Conservation (phyloP, 208 protist genomes). For the Wallacemonas sp. region DNA sequence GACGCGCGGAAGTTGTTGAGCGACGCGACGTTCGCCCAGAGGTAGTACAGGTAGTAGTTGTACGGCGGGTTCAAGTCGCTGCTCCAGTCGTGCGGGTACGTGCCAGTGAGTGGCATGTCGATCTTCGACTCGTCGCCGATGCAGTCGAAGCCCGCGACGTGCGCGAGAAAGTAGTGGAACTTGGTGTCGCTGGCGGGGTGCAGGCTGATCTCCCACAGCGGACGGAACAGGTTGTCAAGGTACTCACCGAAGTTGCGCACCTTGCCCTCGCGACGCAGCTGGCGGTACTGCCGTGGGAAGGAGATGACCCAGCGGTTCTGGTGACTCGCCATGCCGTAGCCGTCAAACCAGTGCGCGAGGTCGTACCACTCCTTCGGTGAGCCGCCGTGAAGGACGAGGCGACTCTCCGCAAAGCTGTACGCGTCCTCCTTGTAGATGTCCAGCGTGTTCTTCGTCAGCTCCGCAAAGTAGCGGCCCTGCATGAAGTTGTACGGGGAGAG, state of each 20-base stretch:
- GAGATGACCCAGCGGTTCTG: conserved; percentile 98
- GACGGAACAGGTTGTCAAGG: conserved; percentile 96
- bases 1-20: conserved; percentile 96
- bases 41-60: conserved; percentile 97
- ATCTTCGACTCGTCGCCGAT: conserved; percentile 96
- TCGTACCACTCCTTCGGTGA: conserved; percentile 93
- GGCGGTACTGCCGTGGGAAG: conserved; percentile 90
- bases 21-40: conserved; percentile 97
- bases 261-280: conserved; percentile 72
- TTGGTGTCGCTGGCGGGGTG: conserved; percentile 95
- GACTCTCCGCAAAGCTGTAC: conserved; percentile 87
- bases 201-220: conserved; percentile 97
- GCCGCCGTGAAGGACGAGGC: conserved; percentile 75
- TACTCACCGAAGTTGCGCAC: conserved; percentile 95
- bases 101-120: conserved; percentile 80
- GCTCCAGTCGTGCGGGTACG: conserved; percentile 92
- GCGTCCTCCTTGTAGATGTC: conserved; percentile 83
- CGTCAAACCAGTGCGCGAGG: conserved; percentile 95
- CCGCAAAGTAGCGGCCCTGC: conserved; percentile 92
- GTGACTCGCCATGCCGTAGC: conserved; percentile 94
- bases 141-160: conserved; percentile 97
- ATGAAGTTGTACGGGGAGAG: conserved; percentile 88
- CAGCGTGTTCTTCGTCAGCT: conserved; percentile 87
- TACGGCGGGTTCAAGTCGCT: conserved; percentile 97
- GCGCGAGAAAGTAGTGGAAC: conserved; percentile 95